phyloP scores from a whole-genome alignment of 1,284 basidiomycete genomes.

The Trichosporon sp. region DNA sequence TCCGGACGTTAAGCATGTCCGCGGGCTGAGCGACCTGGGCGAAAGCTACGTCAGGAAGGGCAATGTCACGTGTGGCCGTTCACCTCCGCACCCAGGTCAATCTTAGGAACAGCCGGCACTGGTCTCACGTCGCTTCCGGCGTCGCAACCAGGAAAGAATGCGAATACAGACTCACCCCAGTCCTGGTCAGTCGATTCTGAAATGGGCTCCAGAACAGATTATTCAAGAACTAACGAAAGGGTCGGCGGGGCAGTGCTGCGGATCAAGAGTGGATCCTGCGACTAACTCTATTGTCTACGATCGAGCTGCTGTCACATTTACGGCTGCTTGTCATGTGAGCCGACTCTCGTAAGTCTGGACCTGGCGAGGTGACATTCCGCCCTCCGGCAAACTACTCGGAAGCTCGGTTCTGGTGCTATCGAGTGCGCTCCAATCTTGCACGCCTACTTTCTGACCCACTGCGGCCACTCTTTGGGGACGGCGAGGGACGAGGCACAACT shows the following conservation, averaged over 20 bases:
- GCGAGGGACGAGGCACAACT: too few relatives aligned
- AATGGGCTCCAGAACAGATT: too few relatives aligned
- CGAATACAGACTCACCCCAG: too few relatives aligned
- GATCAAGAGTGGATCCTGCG: constrained; percentile 1
- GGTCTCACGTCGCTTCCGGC: too few relatives aligned
- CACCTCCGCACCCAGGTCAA: background rate
- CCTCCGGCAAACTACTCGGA: background rate
- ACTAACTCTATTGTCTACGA: background rate
- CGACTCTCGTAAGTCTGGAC: background rate
- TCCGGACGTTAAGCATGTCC: constrained; percentile 2
- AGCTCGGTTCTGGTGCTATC: background rate
- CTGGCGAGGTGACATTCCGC: background rate
- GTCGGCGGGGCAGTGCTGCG: background rate
- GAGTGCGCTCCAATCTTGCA: background rate
- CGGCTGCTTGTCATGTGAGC: background rate
- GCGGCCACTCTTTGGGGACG: background rate
- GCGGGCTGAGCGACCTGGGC: background rate
- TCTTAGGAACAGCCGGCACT: too few relatives aligned
- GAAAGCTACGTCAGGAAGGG: background rate
- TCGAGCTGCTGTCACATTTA: background rate
- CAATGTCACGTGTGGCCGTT: background rate
- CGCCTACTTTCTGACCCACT: constrained; percentile 1
- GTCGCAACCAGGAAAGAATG: too few relatives aligned
- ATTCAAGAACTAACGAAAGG: too few relatives aligned
- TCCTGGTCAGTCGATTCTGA: too few relatives aligned